phyloP scores from a whole-genome alignment of 176 grass and related monocot species.

The Melocanna baccifera region DNA sequence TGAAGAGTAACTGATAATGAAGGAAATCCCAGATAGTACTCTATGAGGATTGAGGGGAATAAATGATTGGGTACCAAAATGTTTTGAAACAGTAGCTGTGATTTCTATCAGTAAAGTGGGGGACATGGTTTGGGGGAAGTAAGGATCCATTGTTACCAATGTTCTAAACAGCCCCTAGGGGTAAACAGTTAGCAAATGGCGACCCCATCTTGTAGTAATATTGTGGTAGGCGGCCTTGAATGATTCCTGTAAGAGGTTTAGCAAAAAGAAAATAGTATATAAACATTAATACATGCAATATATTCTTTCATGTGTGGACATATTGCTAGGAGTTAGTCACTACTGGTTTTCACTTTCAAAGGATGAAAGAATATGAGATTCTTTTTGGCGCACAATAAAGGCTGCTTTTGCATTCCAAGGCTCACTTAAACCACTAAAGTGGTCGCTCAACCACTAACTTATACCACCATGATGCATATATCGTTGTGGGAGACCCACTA shows the following conservation, averaged over 20 bases:
- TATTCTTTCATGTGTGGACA: slow-evolving; percentile 4
- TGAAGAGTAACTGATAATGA: slow-evolving; percentile 7
- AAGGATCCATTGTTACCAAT: not conserved
- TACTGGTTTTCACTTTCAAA: not conserved
- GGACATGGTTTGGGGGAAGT: not conserved
- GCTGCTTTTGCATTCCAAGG: not conserved
- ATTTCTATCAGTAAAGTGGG: not conserved
- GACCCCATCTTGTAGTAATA: not conserved
- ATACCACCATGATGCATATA: not conserved
- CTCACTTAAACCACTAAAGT: not conserved
- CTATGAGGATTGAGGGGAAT: no score
- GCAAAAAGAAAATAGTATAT: not conserved
- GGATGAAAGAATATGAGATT: not conserved
- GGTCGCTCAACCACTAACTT: not conserved
- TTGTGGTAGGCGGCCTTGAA: not conserved
- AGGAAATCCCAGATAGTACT: not conserved
- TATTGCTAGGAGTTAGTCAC: not conserved
- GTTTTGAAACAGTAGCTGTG: not conserved
- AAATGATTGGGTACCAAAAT: not conserved
- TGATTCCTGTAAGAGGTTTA: not conserved
- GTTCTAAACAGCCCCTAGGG: not conserved
- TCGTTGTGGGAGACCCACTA: not conserved
- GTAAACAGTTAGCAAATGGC: not conserved
- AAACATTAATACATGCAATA: not conserved
- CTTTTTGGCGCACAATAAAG: not conserved